Evolutionary conservation across 495 filamentous ascomycete genomes (phyloP).

Genomic region (Sordaria brevicollis): DNA sequence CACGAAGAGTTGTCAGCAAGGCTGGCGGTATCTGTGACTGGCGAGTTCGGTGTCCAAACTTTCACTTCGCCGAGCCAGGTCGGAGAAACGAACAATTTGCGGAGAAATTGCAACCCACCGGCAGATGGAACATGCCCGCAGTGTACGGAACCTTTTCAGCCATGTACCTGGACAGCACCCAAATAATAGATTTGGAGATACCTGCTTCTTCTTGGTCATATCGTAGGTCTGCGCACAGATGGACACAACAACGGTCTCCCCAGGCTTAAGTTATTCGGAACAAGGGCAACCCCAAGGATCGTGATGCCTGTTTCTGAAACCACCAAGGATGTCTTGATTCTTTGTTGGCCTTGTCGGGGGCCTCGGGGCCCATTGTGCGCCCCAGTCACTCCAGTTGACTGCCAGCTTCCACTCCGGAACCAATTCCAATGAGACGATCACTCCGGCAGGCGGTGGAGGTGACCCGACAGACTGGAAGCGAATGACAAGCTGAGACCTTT

Average conservation of each 20-base stretch:
- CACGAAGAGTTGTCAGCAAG: neutral
- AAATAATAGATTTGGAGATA: neutral
- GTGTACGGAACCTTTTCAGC: neutral
- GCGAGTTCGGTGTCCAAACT: neutral
- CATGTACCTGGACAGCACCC: neutral
- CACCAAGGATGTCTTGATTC: neutral
- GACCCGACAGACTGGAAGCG: constrained; percentile 5
- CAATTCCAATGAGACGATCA: neutral
- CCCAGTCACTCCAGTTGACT: neutral
- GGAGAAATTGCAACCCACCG: neutral
- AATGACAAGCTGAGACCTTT: neutral
- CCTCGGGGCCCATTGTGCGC: neutral
- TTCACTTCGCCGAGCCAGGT: neutral
- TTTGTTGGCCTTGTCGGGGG: neutral
- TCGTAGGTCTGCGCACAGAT: neutral
- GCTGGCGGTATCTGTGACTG: neutral
- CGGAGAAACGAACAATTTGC: neutral
- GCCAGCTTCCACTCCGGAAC: neutral
- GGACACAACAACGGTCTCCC: neutral
- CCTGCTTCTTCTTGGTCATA: neutral
- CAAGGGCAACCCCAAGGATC: neutral
- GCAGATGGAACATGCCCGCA: neutral
- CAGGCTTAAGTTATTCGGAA: neutral
- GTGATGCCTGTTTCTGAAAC: neutral
- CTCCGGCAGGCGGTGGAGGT: neutral